Conservation (phyloP, 2,329 filamentous ascomycete species). For the Penicillium sp. region DNA sequence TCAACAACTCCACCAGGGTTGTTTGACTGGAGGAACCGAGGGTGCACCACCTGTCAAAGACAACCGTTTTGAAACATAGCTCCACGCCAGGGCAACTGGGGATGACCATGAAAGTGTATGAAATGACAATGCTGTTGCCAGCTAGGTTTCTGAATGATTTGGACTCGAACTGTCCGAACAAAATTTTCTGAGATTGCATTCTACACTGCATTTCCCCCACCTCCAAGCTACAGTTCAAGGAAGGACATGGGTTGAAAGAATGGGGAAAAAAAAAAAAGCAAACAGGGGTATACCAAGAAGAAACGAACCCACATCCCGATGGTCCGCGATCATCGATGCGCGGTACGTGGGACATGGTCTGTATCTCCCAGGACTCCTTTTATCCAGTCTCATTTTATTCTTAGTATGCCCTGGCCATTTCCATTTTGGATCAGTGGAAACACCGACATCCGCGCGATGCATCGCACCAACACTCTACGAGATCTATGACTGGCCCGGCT, state of each 20-base stretch:
- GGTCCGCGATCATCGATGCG: neutral
- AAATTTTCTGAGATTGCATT: neutral
- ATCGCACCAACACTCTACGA: neutral
- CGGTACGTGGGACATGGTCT: neutral
- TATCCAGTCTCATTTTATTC: neutral
- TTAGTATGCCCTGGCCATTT: neutral
- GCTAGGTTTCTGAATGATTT: neutral
- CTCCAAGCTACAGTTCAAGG: neutral
- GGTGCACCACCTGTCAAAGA: neutral
- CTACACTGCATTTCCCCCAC: neutral
- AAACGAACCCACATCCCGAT: neutral
- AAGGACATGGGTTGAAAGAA: neutral
- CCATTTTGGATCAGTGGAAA: conserved; percentile 7
- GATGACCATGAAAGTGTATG: neutral
- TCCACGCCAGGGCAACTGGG: neutral
- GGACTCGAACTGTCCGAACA: neutral
- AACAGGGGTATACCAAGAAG: neutral
- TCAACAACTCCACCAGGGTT: neutral
- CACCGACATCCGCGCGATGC: neutral
- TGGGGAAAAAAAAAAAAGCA: neutral
- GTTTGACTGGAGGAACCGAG: neutral
- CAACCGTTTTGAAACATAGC: neutral
- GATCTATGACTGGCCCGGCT: conserved; percentile 13
- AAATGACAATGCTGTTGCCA: neutral
- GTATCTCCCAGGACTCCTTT: neutral